Percentiles rank a stretch among this genome's conserved stretches.
Conservation (phyloP, 495 filamentous ascomycete species). For the Xanthoparmelia taractica region DNA sequence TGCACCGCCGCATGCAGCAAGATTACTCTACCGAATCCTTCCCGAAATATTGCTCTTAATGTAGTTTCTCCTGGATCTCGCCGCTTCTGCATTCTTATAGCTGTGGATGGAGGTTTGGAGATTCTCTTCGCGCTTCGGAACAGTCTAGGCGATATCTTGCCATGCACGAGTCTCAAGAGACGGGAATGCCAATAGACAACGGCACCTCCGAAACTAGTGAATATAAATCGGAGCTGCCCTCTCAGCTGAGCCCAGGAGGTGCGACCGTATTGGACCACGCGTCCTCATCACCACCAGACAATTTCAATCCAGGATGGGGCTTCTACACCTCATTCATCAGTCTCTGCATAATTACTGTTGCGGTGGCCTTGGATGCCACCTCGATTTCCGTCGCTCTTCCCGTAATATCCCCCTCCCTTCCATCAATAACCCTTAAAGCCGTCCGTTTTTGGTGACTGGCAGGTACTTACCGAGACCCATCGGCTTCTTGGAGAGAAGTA, state of each 20-base stretch:
- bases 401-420: slow-evolving; percentile 20
- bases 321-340: slow-evolving; percentile 39
- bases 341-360: slow-evolving; percentile 43
- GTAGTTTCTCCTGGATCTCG: no score
- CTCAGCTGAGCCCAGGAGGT: background rate
- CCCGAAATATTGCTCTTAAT: no score
- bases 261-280: background rate
- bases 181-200: background rate
- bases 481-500: background rate
- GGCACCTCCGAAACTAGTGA: background rate
- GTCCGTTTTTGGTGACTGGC: no score
- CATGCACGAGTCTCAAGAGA: background rate
- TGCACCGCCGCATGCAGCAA: no score
- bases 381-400: slow-evolving; percentile 53
- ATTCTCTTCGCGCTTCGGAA: background rate
- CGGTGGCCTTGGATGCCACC: slow-evolving; percentile 53
- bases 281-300: background rate
- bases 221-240: background rate
- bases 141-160: background rate
- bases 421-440: background rate
- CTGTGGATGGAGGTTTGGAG: no score
- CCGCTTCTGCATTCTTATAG: no score
- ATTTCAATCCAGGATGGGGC: slow-evolving; percentile 35
- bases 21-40: no score
- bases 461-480: no score